Base-by-base conservation (phyloP, 768 basidiomycete species). In the Lepiota subincarnata region DNA sequence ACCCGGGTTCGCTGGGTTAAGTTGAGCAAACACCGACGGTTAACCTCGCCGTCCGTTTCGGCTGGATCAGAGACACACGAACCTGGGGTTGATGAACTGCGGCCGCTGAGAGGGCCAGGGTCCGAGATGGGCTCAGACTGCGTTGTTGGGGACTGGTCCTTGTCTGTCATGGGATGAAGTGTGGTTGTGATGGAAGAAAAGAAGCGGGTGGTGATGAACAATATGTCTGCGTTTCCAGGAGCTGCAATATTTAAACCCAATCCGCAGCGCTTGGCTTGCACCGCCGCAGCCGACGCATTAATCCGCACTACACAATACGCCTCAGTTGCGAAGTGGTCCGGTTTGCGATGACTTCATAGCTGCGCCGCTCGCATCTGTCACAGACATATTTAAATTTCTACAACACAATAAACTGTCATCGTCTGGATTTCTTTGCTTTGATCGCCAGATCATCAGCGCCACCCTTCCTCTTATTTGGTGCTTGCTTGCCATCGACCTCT, bases 391-490 rank as follows among this genome's bases (percentile, higher is more conserved):
- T 37, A 22, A 18, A 22, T n/a, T n/a, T n/a, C n/a, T n/a, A 24
- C 2, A 66, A 68, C 16, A 50, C 16, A 19, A 59, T 18, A 19
- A 31, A 16, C 36, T 12, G 18, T 55, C 37, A 58, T 11, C 50
- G 39, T 50, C 48, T 53, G 19, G 20, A 41, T 41, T 43, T 54
- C 38, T 56, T 56, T 40, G 47, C 44, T 31, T 38, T 43, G 35
- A 51, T 43, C 11, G 42, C 46, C n/a, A 55, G 42, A 16, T 28
- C 19, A 36, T 56, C 44, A n/a, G 35, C 16, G 12, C 43, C 57
- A 18, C 38, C 36, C 38, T 52, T 60, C 24, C 57, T 24, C 53
- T 61, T 54, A 26, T 48, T 50, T 36, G 38, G 26, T 55, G 26
- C n/a, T 38, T 13, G 26, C 40, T 19, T 28, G 24, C 22, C 38